Evolutionary conservation across 306 rosid species (phyloP).

Genomic region (Ziziphus jujuba): DNA sequence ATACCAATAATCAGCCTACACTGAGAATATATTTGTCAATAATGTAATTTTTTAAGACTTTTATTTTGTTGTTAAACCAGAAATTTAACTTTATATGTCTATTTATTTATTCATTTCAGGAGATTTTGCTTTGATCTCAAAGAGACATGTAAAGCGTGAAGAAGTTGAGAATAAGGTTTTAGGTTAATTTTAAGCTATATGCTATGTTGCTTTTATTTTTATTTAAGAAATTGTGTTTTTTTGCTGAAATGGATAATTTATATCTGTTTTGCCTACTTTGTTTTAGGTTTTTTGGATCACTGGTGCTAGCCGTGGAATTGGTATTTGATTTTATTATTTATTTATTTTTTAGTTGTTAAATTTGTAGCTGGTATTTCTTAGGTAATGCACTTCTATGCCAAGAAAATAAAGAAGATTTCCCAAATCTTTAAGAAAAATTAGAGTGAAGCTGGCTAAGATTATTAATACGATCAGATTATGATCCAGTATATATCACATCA

Average conservation of each 20-base stretch:
- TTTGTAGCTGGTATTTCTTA: background rate
- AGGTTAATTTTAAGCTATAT: background rate
- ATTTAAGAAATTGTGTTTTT: too few relatives aligned
- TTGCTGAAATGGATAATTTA: background rate
- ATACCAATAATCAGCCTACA: background rate
- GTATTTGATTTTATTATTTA: constrained; percentile 31
- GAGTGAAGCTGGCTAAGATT: too few relatives aligned
- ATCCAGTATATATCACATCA: too few relatives aligned
- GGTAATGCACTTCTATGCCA: background rate
- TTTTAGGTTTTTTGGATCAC: constrained; percentile 90
- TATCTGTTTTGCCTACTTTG: background rate
- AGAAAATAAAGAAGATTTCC: too few relatives aligned
- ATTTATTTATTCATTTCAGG: constrained; percentile 33
- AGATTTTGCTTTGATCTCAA: constrained; percentile 83
- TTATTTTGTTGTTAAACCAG: background rate
- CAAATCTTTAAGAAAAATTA: too few relatives aligned
- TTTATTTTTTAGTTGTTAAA: background rate
- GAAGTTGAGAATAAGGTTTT: constrained; percentile 77
- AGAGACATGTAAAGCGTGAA: constrained; percentile 58
- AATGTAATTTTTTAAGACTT: background rate
- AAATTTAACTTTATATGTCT: background rate
- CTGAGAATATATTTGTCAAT: background rate
- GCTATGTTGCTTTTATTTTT: background rate
- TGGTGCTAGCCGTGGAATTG: constrained; percentile 98
- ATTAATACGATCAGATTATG: too few relatives aligned